Evolutionary conservation across 768 basidiomycete genomes (phyloP).

Genomic region (Phallus indusiatus): DNA sequence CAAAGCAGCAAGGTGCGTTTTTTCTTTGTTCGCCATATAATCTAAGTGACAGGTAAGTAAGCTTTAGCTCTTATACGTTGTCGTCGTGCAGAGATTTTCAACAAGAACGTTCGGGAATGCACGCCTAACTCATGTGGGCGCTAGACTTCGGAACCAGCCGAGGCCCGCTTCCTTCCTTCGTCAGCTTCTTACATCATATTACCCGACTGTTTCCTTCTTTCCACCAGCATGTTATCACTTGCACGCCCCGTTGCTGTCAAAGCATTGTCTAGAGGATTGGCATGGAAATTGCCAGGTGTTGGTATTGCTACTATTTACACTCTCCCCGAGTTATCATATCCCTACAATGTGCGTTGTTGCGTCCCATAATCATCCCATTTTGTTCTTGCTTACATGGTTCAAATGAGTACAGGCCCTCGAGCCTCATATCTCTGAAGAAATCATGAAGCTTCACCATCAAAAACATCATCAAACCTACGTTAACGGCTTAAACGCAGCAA

Average conservation of each 20-base stretch:
- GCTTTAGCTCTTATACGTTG: too few relatives aligned
- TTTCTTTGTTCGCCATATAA: too few relatives aligned
- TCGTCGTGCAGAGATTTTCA: too few relatives aligned
- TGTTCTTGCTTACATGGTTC: background rate
- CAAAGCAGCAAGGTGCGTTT: background rate
- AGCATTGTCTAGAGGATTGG: constrained; percentile 31
- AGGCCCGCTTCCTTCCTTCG: background rate
- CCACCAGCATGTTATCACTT: constrained; percentile 36
- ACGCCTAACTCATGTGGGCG: too few relatives aligned
- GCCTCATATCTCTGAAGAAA: constrained; percentile 82
- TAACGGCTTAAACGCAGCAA: constrained; percentile 87
- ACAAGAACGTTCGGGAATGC: too few relatives aligned
- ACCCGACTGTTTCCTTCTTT: background rate
- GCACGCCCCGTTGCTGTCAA: constrained; percentile 38
- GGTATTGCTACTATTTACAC: constrained; percentile 47
- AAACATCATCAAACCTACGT: constrained; percentile 93
- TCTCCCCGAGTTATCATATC: constrained; percentile 71
- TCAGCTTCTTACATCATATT: background rate
- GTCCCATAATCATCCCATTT: background rate
- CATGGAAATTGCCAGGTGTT: constrained; percentile 10
- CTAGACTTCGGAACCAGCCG: background rate
- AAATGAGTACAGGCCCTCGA: constrained; percentile 61
- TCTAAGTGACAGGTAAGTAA: too few relatives aligned
- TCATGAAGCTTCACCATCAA: constrained; percentile 89
- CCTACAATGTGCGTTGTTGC: constrained; percentile 52